These are phyloP conservation scores for Brassica carinata DNA, from an alignment of 345 rosid genomes.

Conservation along the genomic window DNA sequence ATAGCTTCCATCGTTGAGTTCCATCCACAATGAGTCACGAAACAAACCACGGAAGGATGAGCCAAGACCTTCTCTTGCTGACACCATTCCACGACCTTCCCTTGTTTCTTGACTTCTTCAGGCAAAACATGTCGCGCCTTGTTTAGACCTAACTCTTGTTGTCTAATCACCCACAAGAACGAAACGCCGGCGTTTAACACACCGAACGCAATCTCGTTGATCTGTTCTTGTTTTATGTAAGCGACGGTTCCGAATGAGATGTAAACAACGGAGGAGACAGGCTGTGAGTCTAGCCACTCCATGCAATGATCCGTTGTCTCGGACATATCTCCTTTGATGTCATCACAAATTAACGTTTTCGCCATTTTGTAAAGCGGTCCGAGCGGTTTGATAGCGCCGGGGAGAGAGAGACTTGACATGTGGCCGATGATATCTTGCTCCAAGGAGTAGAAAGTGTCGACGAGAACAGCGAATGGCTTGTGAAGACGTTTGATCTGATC, in stretches of 20 bases:
- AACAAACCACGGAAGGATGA: constrained; percentile 68
- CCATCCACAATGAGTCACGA: constrained; percentile 78
- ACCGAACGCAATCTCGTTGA: constrained; percentile 69
- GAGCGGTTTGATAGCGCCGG: constrained; percentile 43
- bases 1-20: constrained; percentile 45
- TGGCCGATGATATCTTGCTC: constrained; percentile 62
- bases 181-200: constrained; percentile 54
- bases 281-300: constrained; percentile 75
- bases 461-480: constrained; percentile 66
- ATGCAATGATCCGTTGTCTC: constrained; percentile 60
- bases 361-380: constrained; percentile 60
- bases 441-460: constrained; percentile 76
- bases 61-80: constrained; percentile 74
- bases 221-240: constrained; percentile 64
- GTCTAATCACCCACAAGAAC: constrained; percentile 81
- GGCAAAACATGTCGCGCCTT: constrained; percentile 51
- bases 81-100: constrained; percentile 69
- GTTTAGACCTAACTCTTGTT: constrained; percentile 45
- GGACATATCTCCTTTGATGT: constrained; percentile 50
- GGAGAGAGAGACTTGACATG: constrained; percentile 59
- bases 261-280: constrained; percentile 66
- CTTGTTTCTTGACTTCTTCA: constrained; percentile 57
- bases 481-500: constrained; percentile 60
- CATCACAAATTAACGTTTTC: constrained; percentile 23
- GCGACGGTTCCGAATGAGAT: constrained; percentile 74